phyloP scores from a whole-genome alignment of 805 yeast genomes.

The Wickerhamomyces subpelliculosus region DNA sequence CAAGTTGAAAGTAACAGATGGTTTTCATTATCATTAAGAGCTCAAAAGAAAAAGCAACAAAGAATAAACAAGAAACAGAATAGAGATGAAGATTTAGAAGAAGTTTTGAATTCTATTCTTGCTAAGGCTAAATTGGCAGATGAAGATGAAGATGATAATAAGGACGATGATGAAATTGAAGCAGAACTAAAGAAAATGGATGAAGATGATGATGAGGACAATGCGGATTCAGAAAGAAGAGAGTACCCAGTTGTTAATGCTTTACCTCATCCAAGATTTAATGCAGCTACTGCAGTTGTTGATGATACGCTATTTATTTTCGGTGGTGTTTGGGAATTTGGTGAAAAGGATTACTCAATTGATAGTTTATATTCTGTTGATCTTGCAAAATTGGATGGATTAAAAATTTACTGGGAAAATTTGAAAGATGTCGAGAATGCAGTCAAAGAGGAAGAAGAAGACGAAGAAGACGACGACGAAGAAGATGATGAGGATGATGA shows the following conservation, averaged over 20 bases:
- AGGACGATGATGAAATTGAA: slow-evolving; percentile 38
- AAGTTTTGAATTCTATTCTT: slow-evolving; percentile 64
- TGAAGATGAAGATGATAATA: slow-evolving; percentile 31
- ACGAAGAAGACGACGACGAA: slow-evolving; percentile 59
- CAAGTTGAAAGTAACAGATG: slow-evolving; percentile 85
- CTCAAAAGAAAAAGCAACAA: slow-evolving; percentile 46
- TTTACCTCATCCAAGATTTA: slow-evolving; percentile 85
- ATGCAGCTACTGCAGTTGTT: slow-evolving; percentile 76
- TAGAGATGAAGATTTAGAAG: slow-evolving; percentile 66
- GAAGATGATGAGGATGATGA: slow-evolving; percentile 66
- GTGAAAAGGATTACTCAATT: slow-evolving; percentile 76
- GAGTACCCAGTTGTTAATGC: slow-evolving; percentile 42
- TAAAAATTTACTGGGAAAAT: slow-evolving; percentile 87
- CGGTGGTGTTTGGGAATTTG: slow-evolving; percentile 88
- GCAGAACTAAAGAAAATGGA: slow-evolving; percentile 41
- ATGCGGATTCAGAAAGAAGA: neutral
- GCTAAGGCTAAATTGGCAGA: slow-evolving; percentile 62
- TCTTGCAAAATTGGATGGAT: slow-evolving; percentile 80
- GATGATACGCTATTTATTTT: slow-evolving; percentile 79
- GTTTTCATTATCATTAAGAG: slow-evolving; percentile 64
- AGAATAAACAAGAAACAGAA: slow-evolving; percentile 38
- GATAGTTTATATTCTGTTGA: slow-evolving; percentile 86
- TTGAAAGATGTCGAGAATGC: slow-evolving; percentile 47
- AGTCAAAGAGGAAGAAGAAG: slow-evolving; percentile 55
- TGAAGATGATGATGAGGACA: slow-evolving; percentile 6